A percentile compares a stretch with the other conserved stretches of the same genome.
Conservation (phyloP, 805 yeast species). For the Blastobotrys chiropterorum region DNA sequence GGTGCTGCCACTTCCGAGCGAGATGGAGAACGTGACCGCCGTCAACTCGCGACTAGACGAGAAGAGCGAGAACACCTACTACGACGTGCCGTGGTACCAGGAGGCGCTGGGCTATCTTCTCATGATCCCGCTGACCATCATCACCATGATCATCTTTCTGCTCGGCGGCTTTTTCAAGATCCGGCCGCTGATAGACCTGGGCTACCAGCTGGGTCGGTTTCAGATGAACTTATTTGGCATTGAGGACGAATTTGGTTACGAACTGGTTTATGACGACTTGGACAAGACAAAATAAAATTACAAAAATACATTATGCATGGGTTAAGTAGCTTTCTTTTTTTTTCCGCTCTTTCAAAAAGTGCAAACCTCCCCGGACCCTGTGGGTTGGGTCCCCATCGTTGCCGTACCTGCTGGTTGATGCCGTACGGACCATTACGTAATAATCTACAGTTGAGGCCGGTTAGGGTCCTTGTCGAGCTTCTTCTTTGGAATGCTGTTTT, state of each 20-base stretch:
- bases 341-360: too few relatives aligned
- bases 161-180: not conserved
- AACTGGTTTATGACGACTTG: not conserved
- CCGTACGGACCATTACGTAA: too few relatives aligned
- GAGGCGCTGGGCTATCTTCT: not conserved
- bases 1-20: not conserved
- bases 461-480: constrained; percentile 5
- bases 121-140: not conserved
- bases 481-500: not conserved
- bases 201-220: not conserved
- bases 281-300: not conserved
- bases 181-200: not conserved
- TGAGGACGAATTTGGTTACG: not conserved
- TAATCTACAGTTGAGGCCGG: constrained; percentile 2
- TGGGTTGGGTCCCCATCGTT: not conserved
- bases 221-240: not conserved
- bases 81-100: not conserved
- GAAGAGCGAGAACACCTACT: not conserved
- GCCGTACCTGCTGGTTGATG: too few relatives aligned
- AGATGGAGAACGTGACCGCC: not conserved
- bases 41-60: not conserved
- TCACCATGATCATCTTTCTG: not conserved
- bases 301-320: too few relatives aligned
- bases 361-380: too few relatives aligned
- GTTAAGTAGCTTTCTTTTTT: too few relatives aligned